Evolutionary conservation across 345 rosid species (phyloP).

Genomic region (Theobroma cacao): DNA sequence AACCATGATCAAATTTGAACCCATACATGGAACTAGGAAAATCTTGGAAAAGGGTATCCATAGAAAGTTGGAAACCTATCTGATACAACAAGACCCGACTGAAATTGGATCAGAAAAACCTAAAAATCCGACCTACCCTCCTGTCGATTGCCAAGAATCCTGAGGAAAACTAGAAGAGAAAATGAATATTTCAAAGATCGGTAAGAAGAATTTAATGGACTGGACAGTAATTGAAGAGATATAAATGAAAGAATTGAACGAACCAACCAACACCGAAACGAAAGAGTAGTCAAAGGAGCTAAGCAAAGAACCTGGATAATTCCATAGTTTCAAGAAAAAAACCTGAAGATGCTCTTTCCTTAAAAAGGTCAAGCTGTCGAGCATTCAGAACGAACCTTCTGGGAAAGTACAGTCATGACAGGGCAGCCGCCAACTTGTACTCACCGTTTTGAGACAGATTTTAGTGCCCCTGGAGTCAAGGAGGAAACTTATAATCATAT

Average conservation of each 20-base stretch:
- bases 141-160: not conserved
- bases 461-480: not conserved
- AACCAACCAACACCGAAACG: not conserved
- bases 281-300: not conserved
- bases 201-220: not conserved
- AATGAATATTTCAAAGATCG: not conserved
- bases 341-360: not conserved
- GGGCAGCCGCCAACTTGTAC: not conserved
- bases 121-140: not conserved
- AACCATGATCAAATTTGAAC: not conserved
- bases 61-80: not conserved
- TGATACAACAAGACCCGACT: not conserved
- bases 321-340: not conserved
- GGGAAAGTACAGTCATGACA: not conserved
- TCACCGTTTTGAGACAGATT: not conserved
- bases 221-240: not conserved
- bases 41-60: slow-evolving; percentile 22
- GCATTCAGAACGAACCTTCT: not conserved
- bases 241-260: not conserved
- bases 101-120: not conserved
- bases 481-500: not conserved
- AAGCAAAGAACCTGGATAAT: not conserved
- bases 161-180: not conserved
- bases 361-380: not conserved
- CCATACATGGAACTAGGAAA: slow-evolving; percentile 10